phyloP scores from a whole-genome alignment of 768 basidiomycete species.

The Hericium rajendrae region DNA sequence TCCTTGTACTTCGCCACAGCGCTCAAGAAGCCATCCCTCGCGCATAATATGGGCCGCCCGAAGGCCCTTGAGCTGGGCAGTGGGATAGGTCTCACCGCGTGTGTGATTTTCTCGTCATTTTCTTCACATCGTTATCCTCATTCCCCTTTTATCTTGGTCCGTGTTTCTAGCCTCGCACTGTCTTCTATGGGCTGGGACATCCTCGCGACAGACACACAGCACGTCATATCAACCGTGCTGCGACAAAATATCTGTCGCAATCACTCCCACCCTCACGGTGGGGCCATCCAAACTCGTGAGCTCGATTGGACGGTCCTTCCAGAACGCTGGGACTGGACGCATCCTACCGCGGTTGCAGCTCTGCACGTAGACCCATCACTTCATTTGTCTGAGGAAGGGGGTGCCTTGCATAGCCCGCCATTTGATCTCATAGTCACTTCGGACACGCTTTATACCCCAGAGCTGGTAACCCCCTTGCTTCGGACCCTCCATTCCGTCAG shows the following conservation, averaged over 20 bases:
- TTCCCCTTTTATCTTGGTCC: neutral
- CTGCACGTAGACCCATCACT: constrained; percentile 5
- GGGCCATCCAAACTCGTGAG: constrained; percentile 47
- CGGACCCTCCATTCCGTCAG: constrained; percentile 52
- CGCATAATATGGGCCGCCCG: constrained; percentile 17
- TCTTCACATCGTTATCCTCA: constrained; percentile 4
- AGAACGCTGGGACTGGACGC: constrained; percentile 45
- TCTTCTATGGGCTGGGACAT: constrained; percentile 66
- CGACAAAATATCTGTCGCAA: constrained; percentile 51
- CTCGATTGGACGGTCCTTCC: constrained; percentile 63
- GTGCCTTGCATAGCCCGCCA: constrained; percentile 33
- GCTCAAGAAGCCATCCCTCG: constrained; percentile 17
- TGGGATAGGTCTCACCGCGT: constrained; percentile 75
- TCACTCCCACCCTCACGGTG: constrained; percentile 25
- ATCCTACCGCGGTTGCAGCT: constrained; percentile 24
- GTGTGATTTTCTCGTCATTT: constrained; percentile 21
- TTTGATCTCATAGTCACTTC: constrained; percentile 76
- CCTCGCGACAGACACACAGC: constrained; percentile 62
- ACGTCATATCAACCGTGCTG: constrained; percentile 57
- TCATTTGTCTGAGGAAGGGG: neutral
- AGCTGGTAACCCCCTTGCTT: constrained; percentile 61
- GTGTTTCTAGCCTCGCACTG: constrained; percentile 43
- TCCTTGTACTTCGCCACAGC: constrained; percentile 45
- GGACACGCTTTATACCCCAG: constrained; percentile 66
- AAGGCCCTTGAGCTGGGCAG: constrained; percentile 71